Evolutionary conservation across 2,329 filamentous ascomycete genomes (phyloP), one percentile per base, ranked within the genome.

Genomic region (Talaromyces sp.): DNA sequence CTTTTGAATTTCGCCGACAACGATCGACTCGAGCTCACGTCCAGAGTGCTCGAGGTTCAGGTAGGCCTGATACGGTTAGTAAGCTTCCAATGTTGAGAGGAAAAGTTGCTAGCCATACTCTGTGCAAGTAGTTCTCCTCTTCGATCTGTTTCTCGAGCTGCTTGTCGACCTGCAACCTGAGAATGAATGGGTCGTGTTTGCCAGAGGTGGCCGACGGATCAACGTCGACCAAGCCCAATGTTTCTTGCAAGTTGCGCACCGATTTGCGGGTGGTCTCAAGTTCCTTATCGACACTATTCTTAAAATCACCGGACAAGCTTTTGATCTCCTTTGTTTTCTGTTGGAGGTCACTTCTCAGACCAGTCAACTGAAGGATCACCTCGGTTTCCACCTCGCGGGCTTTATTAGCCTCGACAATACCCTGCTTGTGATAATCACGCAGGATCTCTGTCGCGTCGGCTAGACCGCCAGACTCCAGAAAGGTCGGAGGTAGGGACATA

Each of bases 321-420:
- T 96, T 96, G 79, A 99, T 99, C 77, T 99, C 95, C 77, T 98
- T 99, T 75, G 96, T 96, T 80, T 99, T 99, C 74, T 96, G 92
- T 64, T 90, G 89, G 19, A 99, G 81, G 74, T 99, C 95, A 70
- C 88, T 93, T 62, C 95, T 83, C 59, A 99, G 80, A 1, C 92
- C 92, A 2, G 88, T 92, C 60, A 99, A 81, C 58, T 93, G 92
- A 57, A 91, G 82, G 65, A 98, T 92, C 54, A 99, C 92, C 71
- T 98, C 93, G 64, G 88, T 88, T 73, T 98, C 92, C 61, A 97
- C 93, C 65, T 96, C 92, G 61, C 85, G 88, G 2, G 93, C 92
- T 77, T 96, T 97, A 76, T 89, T 92, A 15, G 92, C 87, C 72
- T 97, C 95, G 4, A 83, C 71, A 44, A 96, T 84, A 8, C 90